Evolutionary conservation across 2,329 filamentous ascomycete species (phyloP).

Genomic region (Chaetomium globosum): DNA sequence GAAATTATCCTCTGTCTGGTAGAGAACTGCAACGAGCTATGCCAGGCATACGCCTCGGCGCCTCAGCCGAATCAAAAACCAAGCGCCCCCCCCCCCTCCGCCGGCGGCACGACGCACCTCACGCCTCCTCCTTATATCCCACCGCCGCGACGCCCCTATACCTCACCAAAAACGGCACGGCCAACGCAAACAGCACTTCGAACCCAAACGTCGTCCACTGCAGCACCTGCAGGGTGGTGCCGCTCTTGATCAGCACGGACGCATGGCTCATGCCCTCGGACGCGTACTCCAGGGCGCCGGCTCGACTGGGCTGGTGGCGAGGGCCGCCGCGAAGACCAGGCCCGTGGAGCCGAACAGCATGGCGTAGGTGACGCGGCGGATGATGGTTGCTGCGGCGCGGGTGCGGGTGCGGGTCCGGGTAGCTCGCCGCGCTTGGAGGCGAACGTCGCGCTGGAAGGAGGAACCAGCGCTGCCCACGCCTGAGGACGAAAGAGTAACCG

Average conservation of each 20-base stretch:
- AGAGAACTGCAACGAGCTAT: too few relatives aligned
- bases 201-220: constrained; percentile 39
- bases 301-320: constrained; percentile 35
- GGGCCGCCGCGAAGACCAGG: constrained; percentile 31
- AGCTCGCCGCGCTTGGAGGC: background rate
- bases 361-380: constrained; percentile 32
- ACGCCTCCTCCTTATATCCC: constrained; percentile 22
- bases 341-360: constrained; percentile 31
- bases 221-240: constrained; percentile 36
- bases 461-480: constrained; percentile 30
- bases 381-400: constrained; percentile 23
- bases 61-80: too few relatives aligned
- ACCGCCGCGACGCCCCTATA: constrained; percentile 3
- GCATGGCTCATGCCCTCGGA: constrained; percentile 18
- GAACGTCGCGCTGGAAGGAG: constrained; percentile 31
- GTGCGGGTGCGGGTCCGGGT: constrained; percentile 20
- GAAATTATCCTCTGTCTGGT: too few relatives aligned
- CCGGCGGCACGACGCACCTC: too few relatives aligned
- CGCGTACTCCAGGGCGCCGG: constrained; percentile 33
- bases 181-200: constrained; percentile 31
- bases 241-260: constrained; percentile 31
- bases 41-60: too few relatives aligned
- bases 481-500: constrained; percentile 34
- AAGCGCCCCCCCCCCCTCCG: background rate
- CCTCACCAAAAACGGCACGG: constrained; percentile 31